These are phyloP conservation scores for Erucastrum elatum DNA, from an alignment of 345 rosid species.

Conservation along the genomic window DNA sequence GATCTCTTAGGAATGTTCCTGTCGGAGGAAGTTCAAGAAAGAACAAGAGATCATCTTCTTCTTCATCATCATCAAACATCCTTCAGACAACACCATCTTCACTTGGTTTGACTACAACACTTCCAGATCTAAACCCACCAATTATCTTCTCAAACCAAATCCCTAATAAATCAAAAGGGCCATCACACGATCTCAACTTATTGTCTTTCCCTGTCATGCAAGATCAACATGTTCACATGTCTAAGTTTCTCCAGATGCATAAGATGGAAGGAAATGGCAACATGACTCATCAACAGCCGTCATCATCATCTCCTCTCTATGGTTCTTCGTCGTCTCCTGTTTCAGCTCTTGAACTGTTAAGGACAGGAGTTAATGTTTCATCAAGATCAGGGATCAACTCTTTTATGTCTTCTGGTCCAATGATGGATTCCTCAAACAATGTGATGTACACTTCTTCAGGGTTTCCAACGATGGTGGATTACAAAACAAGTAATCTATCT, in stretches of 20 bases:
- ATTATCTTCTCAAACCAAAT: background rate
- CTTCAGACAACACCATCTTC: slow-evolving; percentile 1
- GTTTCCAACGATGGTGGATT: slow-evolving; percentile 42
- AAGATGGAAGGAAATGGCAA: slow-evolving; percentile 23
- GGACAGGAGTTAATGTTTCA: slow-evolving; percentile 37
- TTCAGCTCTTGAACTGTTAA: slow-evolving; percentile 38
- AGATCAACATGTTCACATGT: background rate
- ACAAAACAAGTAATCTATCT: slow-evolving; percentile 33
- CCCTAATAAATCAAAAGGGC: background rate
- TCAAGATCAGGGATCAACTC: slow-evolving; percentile 40
- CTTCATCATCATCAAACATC: background rate
- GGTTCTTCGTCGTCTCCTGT: slow-evolving; percentile 38
- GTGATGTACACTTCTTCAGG: slow-evolving; percentile 40
- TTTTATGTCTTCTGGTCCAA: slow-evolving; percentile 35
- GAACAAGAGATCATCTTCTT: background rate
- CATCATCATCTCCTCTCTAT: slow-evolving; percentile 32
- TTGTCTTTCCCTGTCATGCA: background rate
- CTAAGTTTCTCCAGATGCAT: background rate
- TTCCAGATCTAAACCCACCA: background rate
- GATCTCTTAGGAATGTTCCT: background rate
- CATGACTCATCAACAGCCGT: slow-evolving; percentile 29
- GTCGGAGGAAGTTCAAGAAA: background rate
- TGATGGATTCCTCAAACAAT: slow-evolving; percentile 38
- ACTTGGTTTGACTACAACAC: background rate
- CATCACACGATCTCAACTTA: background rate